Evolutionary conservation across 495 filamentous ascomycete species (phyloP).

Genomic region (Lichina pygmaea): DNA sequence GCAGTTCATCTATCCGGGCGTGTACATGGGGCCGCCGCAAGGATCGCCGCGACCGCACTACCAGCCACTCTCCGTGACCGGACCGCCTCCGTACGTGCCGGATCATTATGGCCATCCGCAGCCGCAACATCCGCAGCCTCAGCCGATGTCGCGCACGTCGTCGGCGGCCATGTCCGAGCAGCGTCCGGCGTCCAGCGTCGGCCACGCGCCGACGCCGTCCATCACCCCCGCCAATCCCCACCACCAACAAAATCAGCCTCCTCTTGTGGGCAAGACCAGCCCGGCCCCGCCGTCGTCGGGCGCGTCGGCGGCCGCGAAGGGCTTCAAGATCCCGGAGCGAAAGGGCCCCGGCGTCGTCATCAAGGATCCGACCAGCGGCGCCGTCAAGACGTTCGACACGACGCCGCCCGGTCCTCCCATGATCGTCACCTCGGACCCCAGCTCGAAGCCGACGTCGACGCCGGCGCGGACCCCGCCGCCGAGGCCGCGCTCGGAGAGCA

Average conservation of each 20-base stretch:
- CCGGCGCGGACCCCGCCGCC: conserved; percentile 26
- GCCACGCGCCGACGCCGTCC: conserved; percentile 31
- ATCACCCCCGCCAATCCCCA: conserved; percentile 25
- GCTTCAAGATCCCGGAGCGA: conserved; percentile 24
- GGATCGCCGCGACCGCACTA: conserved; percentile 19
- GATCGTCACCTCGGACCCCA: conserved; percentile 23
- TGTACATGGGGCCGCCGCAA: conserved; percentile 21
- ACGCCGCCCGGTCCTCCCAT: conserved; percentile 26
- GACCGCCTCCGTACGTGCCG: conserved; percentile 19
- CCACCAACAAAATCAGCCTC: conserved; percentile 30
- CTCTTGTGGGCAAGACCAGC: conserved; percentile 19
- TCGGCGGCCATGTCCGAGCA: conserved; percentile 47
- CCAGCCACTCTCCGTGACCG: conserved; percentile 24
- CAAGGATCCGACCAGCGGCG: conserved; percentile 49
- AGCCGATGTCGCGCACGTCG: conserved; percentile 55
- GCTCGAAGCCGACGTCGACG: conserved; percentile 1
- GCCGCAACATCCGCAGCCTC: conserved; percentile 21
- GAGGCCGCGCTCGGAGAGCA: conserved; percentile 28
- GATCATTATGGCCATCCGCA: conserved; percentile 16
- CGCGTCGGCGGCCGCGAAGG: conserved; percentile 7
- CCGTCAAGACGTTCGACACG: conserved; percentile 24
- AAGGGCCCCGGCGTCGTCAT: conserved; percentile 47
- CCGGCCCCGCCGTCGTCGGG: conserved; percentile 11
- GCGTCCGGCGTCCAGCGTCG: conserved; percentile 53
- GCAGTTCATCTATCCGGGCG: conserved; percentile 18